Percentiles rank a stretch among this genome's conserved stretches.
Conservation (phyloP, 148 eudicot genomes). For the Hydrangea macrophylla region DNA sequence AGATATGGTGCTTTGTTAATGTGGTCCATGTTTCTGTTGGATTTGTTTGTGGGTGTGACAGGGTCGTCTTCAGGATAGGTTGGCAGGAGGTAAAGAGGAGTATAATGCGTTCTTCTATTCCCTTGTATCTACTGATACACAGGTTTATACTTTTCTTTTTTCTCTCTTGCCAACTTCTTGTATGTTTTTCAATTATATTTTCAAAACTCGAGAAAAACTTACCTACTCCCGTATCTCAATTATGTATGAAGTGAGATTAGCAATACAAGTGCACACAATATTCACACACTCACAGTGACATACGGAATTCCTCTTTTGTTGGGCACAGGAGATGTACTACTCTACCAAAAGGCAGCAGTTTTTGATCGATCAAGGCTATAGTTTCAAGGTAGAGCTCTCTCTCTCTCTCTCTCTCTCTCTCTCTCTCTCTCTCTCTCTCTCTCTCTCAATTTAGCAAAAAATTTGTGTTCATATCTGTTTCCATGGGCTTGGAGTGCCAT, state of each 20-base stretch:
- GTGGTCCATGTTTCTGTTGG: not conserved
- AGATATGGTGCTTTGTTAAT: not conserved
- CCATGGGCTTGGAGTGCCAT: no score
- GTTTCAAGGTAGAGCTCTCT: slow-evolving; percentile 89
- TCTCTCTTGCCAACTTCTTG: not conserved
- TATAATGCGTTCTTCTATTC: slow-evolving; percentile 98
- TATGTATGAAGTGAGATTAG: not conserved
- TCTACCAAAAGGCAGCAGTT: slow-evolving; percentile 98
- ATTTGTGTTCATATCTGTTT: no score
- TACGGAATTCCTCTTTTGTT: not conserved
- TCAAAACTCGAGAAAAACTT: not conserved
- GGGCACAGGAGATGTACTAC: slow-evolving; percentile 94
- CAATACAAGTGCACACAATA: not conserved
- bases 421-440: not conserved
- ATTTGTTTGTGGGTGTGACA: slow-evolving; percentile 27
- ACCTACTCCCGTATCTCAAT: not conserved
- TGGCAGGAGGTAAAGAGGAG: slow-evolving; percentile 98
- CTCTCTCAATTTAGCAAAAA: no score
- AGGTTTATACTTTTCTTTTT: slow-evolving; percentile 36
- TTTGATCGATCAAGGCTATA: slow-evolving; percentile 97
- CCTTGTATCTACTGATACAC: slow-evolving; percentile 96
- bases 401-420: no score
- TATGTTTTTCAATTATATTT: not conserved
- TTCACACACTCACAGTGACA: not conserved
- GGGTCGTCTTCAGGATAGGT: slow-evolving; percentile 91